These are phyloP conservation scores for Daldinia loculata DNA, from an alignment of 495 filamentous ascomycete species.

Conservation along the genomic window DNA sequence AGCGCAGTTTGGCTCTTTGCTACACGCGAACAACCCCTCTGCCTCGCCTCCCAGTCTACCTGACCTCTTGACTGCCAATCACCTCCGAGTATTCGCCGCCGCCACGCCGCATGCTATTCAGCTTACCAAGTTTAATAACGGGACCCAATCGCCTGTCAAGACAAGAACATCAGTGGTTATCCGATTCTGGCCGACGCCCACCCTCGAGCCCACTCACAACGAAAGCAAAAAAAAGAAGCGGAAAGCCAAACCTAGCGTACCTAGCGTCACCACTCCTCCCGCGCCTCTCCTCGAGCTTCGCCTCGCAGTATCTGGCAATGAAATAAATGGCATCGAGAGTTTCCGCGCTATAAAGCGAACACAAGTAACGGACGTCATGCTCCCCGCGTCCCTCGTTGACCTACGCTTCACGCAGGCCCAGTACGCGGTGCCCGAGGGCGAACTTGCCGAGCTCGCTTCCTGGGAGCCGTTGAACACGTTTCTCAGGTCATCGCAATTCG, in stretches of 20 bases:
- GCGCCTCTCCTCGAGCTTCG: conserved; percentile 52
- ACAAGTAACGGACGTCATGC: conserved; percentile 44
- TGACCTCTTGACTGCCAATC: conserved; percentile 22
- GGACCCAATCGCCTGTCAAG: not conserved
- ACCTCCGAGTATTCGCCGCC: conserved; percentile 37
- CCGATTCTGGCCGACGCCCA: conserved; percentile 39
- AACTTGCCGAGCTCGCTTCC: conserved; percentile 26
- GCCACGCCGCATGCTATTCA: conserved; percentile 37
- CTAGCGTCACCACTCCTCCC: conserved; percentile 12
- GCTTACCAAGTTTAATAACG: conserved; percentile 31
- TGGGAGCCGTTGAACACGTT: conserved; percentile 49
- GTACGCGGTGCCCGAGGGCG: conserved; percentile 39
- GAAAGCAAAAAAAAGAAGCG: not conserved
- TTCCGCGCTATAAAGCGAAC: conserved; percentile 34
- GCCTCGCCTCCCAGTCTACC: conserved; percentile 8
- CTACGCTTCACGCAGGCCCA: conserved; percentile 51
- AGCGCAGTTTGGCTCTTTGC: conserved; percentile 54
- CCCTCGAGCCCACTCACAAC: not conserved
- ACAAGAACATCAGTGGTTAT: conserved; percentile 28
- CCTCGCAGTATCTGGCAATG: conserved; percentile 43
- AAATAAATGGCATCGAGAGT: conserved; percentile 35
- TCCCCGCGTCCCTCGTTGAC: conserved; percentile 52
- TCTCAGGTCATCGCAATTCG: conserved; percentile 48
- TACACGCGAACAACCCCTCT: conserved; percentile 38
- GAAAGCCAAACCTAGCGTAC: not conserved